These are phyloP conservation scores for Zoysia pacifica DNA, from an alignment of 176 grass and related monocot genomes.

Conservation along the genomic window DNA sequence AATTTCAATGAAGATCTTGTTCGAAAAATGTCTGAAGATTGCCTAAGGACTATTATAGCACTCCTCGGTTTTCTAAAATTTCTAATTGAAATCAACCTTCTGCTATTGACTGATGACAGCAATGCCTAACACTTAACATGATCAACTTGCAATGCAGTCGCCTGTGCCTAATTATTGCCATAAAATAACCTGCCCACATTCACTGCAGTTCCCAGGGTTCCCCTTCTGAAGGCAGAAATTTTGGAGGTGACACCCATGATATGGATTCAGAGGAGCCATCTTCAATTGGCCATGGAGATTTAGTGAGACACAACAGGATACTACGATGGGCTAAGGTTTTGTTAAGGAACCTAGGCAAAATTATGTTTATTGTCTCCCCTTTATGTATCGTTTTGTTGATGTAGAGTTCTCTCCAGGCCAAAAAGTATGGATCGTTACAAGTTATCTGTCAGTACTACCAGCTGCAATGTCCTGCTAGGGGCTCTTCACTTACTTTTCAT, in stretches of 20 bases:
- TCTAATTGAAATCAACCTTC: conserved; percentile 14
- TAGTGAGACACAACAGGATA: conserved; percentile 62
- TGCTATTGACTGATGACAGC: conserved; percentile 13
- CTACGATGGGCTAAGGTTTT: conserved; percentile 94
- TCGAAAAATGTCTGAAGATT: conserved; percentile 1
- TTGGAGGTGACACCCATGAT: conserved; percentile 57
- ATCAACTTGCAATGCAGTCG: not conserved
- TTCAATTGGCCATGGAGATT: conserved; percentile 79
- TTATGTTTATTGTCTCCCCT: conserved; percentile 4
- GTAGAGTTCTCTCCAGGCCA: conserved; percentile 60
- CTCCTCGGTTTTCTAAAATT: not conserved
- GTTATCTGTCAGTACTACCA: conserved; percentile 85
- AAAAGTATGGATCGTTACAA: conserved; percentile 88
- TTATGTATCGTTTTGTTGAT: conserved; percentile 36
- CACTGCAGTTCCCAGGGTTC: conserved; percentile 62
- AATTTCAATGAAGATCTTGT: not conserved
- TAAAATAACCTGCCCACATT: conserved; percentile 28
- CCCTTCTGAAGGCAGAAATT: conserved; percentile 66
- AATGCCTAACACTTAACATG: not conserved
- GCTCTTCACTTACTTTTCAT: conserved; percentile 82
- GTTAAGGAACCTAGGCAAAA: conserved; percentile 29
- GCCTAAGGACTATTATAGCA: conserved; percentile 5
- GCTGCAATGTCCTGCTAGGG: conserved; percentile 77
- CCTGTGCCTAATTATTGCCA: conserved; percentile 14
- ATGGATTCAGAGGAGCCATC: conserved; percentile 81